A percentile compares a stretch with the other conserved stretches of the same genome.
Evolutionary conservation across 2,329 filamentous ascomycete species (phyloP).

Genomic region (Fusarium oligoseptatum): DNA sequence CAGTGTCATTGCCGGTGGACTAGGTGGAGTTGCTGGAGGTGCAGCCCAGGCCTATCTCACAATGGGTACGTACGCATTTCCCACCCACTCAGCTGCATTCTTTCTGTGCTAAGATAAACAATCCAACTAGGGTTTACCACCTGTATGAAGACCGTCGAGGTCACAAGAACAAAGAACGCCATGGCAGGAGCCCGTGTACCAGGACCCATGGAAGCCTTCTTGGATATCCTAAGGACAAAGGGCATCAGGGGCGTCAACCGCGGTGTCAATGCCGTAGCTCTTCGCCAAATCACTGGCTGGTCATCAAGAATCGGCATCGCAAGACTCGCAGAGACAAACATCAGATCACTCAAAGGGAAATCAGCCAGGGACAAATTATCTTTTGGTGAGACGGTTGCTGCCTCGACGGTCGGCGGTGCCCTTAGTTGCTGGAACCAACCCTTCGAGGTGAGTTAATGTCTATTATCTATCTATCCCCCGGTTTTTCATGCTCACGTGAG

Average conservation of each 20-base stretch:
- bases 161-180: slow-evolving; percentile 13
- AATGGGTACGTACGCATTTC: slow-evolving; percentile 8
- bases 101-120: neutral
- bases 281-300: slow-evolving; percentile 23
- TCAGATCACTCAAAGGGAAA: slow-evolving; percentile 3
- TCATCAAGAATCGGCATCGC: slow-evolving; percentile 25
- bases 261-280: slow-evolving; percentile 18
- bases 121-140: slow-evolving; percentile 10
- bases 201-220: slow-evolving; percentile 22
- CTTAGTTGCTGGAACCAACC: neutral
- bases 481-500: neutral
- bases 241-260: slow-evolving; percentile 22
- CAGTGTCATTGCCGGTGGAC: neutral
- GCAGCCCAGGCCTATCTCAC: slow-evolving; percentile 24
- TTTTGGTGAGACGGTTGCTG: slow-evolving; percentile 11
- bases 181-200: slow-evolving; percentile 1
- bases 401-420: slow-evolving; percentile 8
- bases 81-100: neutral
- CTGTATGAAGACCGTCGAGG: slow-evolving; percentile 26
- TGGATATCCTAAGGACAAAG: slow-evolving; percentile 12
- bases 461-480: neutral
- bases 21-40: slow-evolving; percentile 15
- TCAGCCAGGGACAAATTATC: neutral
- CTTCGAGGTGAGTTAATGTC: neutral
- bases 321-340: slow-evolving; percentile 12